Percentiles rank a stretch among this genome's conserved stretches.
Evolutionary conservation across 139 green algal species (phyloP).

Genomic region (Chlamydomonas sp.): DNA sequence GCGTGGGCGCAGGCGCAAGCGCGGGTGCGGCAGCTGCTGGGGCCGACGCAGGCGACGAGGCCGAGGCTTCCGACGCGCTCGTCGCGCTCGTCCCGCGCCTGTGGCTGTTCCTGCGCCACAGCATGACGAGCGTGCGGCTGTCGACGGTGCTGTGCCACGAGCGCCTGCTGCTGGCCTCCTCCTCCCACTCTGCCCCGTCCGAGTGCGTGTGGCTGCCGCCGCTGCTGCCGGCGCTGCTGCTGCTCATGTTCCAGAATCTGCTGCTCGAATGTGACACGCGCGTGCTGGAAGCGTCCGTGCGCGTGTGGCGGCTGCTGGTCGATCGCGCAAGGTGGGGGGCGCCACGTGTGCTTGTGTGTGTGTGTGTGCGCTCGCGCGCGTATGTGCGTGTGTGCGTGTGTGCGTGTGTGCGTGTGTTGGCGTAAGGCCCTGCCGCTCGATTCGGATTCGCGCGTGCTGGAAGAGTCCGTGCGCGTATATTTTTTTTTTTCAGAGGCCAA

Average conservation of each 20-base stretch:
- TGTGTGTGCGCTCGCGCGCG: too few species aligned
- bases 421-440: slow-evolving; percentile 78
- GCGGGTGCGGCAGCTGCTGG: background rate
- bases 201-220: slow-evolving; percentile 38
- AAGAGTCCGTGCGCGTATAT: slow-evolving; percentile 42
- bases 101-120: slow-evolving; percentile 44
- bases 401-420: too few species aligned
- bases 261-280: slow-evolving; percentile 55
- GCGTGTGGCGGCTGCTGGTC: slow-evolving; percentile 60
- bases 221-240: slow-evolving; percentile 34
- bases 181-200: background rate
- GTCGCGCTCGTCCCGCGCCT: slow-evolving; percentile 19
- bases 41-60: background rate
- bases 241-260: slow-evolving; percentile 71
- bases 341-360: too few species aligned
- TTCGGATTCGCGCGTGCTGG: slow-evolving; percentile 35
- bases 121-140: slow-evolving; percentile 59
- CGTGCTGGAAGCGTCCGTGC: slow-evolving; percentile 34
- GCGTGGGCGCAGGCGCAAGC: slow-evolving; percentile 2
- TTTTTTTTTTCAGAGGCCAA: too few species aligned
- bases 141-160: slow-evolving; percentile 55
- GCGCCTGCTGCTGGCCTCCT: slow-evolving; percentile 34
- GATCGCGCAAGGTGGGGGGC: background rate
- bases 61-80: slow-evolving; percentile 6
- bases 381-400: background rate